phyloP scores from a whole-genome alignment of 1,284 basidiomycete genomes.

The Coniferiporia sulphurascens region DNA sequence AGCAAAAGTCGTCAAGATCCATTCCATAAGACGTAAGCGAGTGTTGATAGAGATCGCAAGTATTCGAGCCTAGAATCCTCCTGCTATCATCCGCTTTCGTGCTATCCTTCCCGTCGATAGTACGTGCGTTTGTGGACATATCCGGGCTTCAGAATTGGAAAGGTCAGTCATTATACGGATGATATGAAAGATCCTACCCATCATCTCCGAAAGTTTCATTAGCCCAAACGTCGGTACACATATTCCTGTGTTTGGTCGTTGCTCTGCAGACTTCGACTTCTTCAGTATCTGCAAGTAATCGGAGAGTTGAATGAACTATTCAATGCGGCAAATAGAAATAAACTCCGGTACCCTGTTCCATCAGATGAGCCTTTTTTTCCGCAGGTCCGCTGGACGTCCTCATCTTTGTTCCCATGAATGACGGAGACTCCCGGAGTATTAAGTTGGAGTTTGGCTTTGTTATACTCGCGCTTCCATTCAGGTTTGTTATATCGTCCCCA shows the following conservation, averaged over 20 bases:
- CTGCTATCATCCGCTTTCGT: not conserved
- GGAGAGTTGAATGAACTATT: not conserved
- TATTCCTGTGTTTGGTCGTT: not conserved
- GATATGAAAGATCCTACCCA: not conserved
- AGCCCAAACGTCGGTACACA: conserved; percentile 5
- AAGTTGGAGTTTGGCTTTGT: not conserved
- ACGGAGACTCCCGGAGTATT: conserved; percentile 1
- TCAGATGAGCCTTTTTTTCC: not conserved
- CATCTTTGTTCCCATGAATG: conserved; percentile 1
- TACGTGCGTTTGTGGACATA: not conserved
- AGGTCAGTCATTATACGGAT: not conserved
- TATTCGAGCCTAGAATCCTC: not conserved
- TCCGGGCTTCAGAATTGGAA: not conserved
- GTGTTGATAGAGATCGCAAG: not conserved
- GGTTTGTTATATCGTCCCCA: conserved; percentile 6
- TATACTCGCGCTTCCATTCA: not conserved
- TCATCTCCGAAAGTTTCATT: conserved; percentile 5
- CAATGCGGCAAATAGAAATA: not conserved
- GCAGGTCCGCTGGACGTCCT: not conserved
- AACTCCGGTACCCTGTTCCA: not conserved
- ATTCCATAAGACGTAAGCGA: conserved; percentile 2
- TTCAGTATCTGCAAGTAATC: not conserved
- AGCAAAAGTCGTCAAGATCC: conserved; percentile 12
- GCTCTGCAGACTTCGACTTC: conserved; percentile 8
- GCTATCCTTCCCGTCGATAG: not conserved